Evolutionary conservation across 2,329 filamentous ascomycete genomes (phyloP).

Genomic region (Fusarium globosum): DNA sequence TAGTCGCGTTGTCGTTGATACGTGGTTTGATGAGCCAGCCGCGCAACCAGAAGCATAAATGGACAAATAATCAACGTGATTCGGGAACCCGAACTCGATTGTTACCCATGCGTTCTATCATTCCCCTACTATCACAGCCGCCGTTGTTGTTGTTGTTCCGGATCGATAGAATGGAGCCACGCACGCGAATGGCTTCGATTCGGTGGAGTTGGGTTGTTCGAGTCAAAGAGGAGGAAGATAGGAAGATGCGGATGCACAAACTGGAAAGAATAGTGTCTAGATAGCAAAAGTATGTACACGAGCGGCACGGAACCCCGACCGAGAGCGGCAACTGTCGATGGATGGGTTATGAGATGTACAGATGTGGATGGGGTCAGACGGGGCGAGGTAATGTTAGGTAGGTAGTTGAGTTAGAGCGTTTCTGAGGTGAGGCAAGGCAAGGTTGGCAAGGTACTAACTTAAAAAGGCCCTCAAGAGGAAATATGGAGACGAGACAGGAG

Average conservation of each 20-base stretch:
- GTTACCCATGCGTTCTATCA: constrained; percentile 9
- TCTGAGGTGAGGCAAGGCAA: constrained; percentile 36
- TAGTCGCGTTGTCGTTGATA: constrained; percentile 25
- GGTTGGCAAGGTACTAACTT: constrained; percentile 35
- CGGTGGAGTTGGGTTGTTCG: neutral
- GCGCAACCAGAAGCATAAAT: constrained; percentile 22
- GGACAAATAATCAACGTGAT: constrained; percentile 20
- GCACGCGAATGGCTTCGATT: constrained; percentile 21
- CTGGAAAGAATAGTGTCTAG: constrained; percentile 23
- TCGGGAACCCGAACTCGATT: constrained; percentile 11
- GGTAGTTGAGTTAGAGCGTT: constrained; percentile 41
- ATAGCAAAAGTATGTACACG: constrained; percentile 35
- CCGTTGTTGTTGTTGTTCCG: constrained; percentile 11
- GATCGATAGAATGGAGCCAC: constrained; percentile 1
- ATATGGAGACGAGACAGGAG: constrained; percentile 24
- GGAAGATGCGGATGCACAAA: constrained; percentile 18
- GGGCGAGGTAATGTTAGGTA: constrained; percentile 36
- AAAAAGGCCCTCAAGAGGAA: constrained; percentile 34
- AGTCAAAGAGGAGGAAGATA: constrained; percentile 10
- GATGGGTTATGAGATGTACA: constrained; percentile 39
- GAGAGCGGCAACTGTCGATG: constrained; percentile 36
- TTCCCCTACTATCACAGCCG: constrained; percentile 9
- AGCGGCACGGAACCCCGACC: constrained; percentile 40
- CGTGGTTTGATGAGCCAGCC: constrained; percentile 14
- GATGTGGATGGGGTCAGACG: constrained; percentile 39